Evolutionary conservation across 2,329 filamentous ascomycete species (phyloP).

Genomic region (Ploettnerulaceae sp.): DNA sequence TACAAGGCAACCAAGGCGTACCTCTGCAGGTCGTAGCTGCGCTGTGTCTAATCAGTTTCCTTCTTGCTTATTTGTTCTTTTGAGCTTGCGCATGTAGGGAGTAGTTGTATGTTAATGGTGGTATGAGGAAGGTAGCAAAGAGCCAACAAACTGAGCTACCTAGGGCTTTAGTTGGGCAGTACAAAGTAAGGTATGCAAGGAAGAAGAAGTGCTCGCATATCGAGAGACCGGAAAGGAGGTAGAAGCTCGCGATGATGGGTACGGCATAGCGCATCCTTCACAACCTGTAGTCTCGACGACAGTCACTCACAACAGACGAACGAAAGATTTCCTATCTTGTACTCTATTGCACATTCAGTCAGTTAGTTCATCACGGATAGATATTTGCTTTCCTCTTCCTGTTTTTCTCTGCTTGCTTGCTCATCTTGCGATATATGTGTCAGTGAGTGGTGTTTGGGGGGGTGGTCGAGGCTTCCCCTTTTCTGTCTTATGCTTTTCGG

Average conservation of each 20-base stretch:
- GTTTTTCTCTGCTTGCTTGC: background rate
- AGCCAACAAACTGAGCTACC: background rate
- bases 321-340: slow-evolving; percentile 15
- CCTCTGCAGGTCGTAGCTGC: slow-evolving; percentile 79
- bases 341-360: slow-evolving; percentile 17
- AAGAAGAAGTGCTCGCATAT: too few species aligned
- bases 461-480: too few species aligned
- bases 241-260: slow-evolving; percentile 7
- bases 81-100: slow-evolving; percentile 41
- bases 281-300: background rate
- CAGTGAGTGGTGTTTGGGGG: too few species aligned
- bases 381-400: background rate
- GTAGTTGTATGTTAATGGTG: slow-evolving; percentile 4
- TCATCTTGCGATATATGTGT: too few species aligned
- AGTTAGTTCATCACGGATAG: background rate
- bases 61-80: slow-evolving; percentile 96
- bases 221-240: too few species aligned
- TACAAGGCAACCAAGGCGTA: slow-evolving; percentile 57
- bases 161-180: background rate
- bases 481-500: too few species aligned
- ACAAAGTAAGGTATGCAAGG: too few species aligned
- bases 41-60: slow-evolving; percentile 83
- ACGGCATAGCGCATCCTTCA: slow-evolving; percentile 11
- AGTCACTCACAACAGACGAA: slow-evolving; percentile 6
- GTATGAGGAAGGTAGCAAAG: background rate